phyloP scores from a whole-genome alignment of 2,329 filamentous ascomycete genomes.

The Falciphora oryzae region DNA sequence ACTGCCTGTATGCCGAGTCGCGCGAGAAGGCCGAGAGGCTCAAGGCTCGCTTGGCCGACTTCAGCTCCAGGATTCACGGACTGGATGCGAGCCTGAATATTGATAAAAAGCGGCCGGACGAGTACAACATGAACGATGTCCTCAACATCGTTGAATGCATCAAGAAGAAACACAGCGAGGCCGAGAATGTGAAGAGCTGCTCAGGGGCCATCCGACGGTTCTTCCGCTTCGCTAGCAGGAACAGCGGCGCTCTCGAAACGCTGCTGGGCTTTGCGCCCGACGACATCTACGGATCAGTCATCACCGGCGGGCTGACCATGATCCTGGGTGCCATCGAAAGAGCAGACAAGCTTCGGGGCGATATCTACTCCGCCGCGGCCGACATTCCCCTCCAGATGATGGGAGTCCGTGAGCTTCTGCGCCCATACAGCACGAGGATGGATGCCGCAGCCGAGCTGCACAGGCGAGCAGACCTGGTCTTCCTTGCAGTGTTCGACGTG shows the following conservation, averaged over 20 bases:
- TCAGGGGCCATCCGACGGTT: not conserved
- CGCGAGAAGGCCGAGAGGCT: not conserved
- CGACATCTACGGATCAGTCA: not conserved
- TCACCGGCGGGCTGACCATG: not conserved
- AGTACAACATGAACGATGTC: not conserved
- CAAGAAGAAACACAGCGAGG: not conserved
- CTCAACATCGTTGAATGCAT: not conserved
- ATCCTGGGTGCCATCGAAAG: not conserved
- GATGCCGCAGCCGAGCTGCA: too few relatives aligned
- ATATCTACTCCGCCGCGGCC: not conserved
- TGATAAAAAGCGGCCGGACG: not conserved
- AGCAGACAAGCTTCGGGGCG: not conserved
- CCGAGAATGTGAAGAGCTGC: not conserved
- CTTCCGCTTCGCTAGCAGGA: not conserved
- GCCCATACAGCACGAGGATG: too few relatives aligned
- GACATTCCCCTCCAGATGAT: too few relatives aligned
- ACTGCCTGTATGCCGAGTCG: not conserved
- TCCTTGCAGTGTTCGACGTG: too few relatives aligned
- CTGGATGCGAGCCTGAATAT: not conserved
- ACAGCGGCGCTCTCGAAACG: not conserved
- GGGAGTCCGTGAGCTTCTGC: too few relatives aligned
- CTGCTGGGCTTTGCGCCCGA: not conserved
- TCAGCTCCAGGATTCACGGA: not conserved
- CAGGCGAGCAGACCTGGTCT: too few relatives aligned
- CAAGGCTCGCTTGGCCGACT: not conserved